Evolutionary conservation across 108 stramenopile species (phyloP), one percentile per base, ranked within the genome.

Genomic region (Phaeodactylum tricornutum): DNA sequence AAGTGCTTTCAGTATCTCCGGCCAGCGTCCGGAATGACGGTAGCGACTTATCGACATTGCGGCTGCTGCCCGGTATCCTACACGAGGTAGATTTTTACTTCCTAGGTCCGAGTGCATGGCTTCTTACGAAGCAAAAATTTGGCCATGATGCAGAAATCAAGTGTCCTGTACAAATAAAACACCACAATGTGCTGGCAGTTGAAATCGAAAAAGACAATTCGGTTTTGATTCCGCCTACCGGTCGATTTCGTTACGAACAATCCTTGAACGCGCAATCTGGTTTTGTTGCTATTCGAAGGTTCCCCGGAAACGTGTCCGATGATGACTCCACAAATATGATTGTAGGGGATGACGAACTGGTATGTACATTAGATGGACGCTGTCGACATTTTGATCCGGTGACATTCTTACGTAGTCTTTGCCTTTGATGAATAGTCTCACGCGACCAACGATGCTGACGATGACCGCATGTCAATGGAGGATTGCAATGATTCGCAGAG

Each of bases 101-200:
- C 40, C 21, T 78, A 4, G 76, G 76, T 30, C 47, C 60, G 3
- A 53, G 47, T 47, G 63, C 62, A 3, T 78, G 76, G 76, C 44
- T 54, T 38, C 44, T 78, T 9, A 31, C 69, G 15, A 60, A 61
- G 40, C 47, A 59, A 30, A 68, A 78, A 29, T 78, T 78, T 60
- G 64, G 56, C 7, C 51, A 29, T 42, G 55, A 56, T 27, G 6
- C 49, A 24, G 53, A 43, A 15, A 17, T 42, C n/a, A 16, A n/a
- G 40, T 12, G 23, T 27, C 37, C 38, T 5, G 27, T 29, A 31
- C 49, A 23, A 29, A 37, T 39, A 14, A 27, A 24, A 30, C 27
- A 24, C 29, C 23, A n/a, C 28, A 43, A 23, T 28, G 32, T 19
- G 36, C 14, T 12, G 2, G 3, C 41, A 8, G 27, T 42, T 24